Conservation (phyloP, 176 grass and related monocot species). For the Puya raimondii region DNA sequence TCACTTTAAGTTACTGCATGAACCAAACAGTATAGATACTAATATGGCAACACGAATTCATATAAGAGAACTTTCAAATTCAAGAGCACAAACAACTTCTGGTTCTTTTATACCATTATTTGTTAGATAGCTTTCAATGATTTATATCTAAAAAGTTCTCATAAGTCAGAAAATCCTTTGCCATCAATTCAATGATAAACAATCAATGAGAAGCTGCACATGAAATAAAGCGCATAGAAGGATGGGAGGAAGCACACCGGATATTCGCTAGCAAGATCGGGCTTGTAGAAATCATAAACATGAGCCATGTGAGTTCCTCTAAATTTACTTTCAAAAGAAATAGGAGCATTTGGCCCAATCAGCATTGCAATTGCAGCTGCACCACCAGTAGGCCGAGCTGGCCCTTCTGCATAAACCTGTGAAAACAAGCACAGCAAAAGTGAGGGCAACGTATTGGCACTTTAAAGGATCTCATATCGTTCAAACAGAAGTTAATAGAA, state of each 20-base stretch:
- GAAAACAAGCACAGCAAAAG: constrained; percentile 19
- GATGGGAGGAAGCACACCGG: constrained; percentile 49
- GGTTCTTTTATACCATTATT: neutral
- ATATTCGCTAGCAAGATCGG: constrained; percentile 95
- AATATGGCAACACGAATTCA: neutral
- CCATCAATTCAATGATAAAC: neutral
- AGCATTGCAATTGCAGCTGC: constrained; percentile 94
- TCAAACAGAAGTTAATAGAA: too few species aligned
- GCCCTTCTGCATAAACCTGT: constrained; percentile 91
- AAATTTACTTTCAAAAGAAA: constrained; percentile 90
- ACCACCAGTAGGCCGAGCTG: constrained; percentile 82
- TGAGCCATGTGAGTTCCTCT: constrained; percentile 90
- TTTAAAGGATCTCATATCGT: too few species aligned
- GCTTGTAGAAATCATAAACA: constrained; percentile 97
- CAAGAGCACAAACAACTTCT: neutral
- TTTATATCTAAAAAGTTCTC: neutral
- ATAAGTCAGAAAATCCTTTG: neutral
- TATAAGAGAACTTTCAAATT: neutral
- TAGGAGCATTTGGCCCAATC: constrained; percentile 91
- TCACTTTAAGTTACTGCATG: neutral
- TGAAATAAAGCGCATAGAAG: constrained; percentile 6
- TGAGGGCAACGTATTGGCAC: neutral
- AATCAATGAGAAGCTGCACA: neutral
- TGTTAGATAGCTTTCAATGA: neutral
- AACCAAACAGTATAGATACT: neutral